Evolutionary conservation across 2,329 filamentous ascomycete species (phyloP).

Genomic region (Xylaria sp.): DNA sequence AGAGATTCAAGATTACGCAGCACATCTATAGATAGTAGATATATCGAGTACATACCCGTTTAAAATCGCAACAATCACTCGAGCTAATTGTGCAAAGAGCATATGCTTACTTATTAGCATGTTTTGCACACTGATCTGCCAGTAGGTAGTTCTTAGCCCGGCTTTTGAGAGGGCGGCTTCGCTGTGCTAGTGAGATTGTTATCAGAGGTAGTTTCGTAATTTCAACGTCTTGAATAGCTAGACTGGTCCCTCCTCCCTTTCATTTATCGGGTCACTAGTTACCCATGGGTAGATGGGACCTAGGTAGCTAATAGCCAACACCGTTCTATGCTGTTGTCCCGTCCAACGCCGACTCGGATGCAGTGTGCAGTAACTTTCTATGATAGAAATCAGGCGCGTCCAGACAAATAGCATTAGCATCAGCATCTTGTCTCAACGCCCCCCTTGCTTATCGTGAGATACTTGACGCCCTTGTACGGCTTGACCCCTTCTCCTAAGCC

Average conservation of each 20-base stretch:
- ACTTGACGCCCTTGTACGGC: constrained; percentile 98
- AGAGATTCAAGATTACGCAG: no score
- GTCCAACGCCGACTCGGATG: constrained; percentile 10
- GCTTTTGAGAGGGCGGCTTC: neutral
- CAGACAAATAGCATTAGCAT: neutral
- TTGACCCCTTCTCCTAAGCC: constrained; percentile 87
- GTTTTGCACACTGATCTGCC: neutral
- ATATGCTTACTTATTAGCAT: neutral
- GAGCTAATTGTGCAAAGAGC: no score
- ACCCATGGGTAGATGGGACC: neutral
- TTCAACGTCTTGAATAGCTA: neutral
- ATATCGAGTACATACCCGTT: no score
- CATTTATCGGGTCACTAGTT: neutral
- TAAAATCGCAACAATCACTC: no score
- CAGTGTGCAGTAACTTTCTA: constrained; percentile 24
- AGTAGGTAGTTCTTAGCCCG: neutral
- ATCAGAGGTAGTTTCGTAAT: neutral
- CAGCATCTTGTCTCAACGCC: constrained; percentile 69
- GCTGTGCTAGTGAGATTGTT: neutral
- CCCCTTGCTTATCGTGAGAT: constrained; percentile 76
- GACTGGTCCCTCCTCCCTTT: neutral
- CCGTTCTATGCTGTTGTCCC: neutral
- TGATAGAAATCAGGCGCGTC: neutral
- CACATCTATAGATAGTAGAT: no score
- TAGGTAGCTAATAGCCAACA: neutral